Conservation (phyloP, 768 basidiomycete genomes). For the Trametes villosa region DNA sequence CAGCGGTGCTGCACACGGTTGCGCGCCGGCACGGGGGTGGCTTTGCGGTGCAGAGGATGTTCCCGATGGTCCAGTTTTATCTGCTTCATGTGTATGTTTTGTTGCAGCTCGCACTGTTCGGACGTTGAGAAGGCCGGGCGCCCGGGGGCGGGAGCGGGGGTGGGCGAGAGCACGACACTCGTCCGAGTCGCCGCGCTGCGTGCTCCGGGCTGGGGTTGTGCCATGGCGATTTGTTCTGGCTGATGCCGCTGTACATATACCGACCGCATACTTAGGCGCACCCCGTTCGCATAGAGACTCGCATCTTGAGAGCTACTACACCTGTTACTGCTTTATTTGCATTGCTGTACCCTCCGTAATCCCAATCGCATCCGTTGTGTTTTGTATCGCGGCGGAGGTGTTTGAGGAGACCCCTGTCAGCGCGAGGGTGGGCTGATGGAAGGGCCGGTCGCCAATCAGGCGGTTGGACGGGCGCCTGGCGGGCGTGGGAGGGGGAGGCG, state of each 20-base stretch:
- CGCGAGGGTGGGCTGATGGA: neutral
- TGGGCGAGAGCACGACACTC: neutral
- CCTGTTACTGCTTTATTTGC: neutral
- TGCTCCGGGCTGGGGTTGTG: slow-evolving; percentile 2
- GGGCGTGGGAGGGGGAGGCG: neutral
- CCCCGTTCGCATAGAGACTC: slow-evolving; percentile 8
- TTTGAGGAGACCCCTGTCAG: neutral
- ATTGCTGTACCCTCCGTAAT: neutral
- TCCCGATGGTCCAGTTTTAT: slow-evolving; percentile 30
- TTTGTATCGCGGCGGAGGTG: too few species aligned
- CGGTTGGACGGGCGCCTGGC: slow-evolving; percentile 4
- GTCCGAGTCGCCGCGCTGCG: neutral
- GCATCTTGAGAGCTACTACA: neutral
- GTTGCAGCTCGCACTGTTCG: slow-evolving; percentile 29
- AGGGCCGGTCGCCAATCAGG: slow-evolving; percentile 15
- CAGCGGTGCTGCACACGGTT: slow-evolving; percentile 14
- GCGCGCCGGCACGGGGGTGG: slow-evolving; percentile 29
- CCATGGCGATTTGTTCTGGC: slow-evolving; percentile 18
- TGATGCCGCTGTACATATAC: slow-evolving; percentile 7
- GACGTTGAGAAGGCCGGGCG: slow-evolving; percentile 6
- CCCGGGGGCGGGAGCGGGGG: neutral
- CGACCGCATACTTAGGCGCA: neutral
- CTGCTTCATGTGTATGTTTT: slow-evolving; percentile 34
- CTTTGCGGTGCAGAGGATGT: slow-evolving; percentile 25
- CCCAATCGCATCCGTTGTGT: neutral